A percentile compares a stretch with the other conserved stretches of the same genome.
Evolutionary conservation across 2,329 filamentous ascomycete genomes (phyloP).

Genomic region (Colletotrichum liriopes): DNA sequence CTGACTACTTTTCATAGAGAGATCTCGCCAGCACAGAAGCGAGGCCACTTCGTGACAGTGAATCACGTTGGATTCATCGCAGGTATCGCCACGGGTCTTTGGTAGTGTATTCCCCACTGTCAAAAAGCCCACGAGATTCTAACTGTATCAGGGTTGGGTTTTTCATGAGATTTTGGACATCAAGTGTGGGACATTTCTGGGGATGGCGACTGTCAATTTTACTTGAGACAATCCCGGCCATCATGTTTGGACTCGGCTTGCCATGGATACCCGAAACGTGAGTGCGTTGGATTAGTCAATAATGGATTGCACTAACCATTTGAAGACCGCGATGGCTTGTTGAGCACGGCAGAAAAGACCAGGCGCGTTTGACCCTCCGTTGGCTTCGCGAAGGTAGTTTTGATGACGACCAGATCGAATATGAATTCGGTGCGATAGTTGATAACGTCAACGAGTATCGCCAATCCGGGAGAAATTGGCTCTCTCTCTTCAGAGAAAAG

Average conservation of each 20-base stretch:
- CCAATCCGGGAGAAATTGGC: constrained; percentile 56
- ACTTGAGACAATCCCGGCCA: constrained; percentile 66
- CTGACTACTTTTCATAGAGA: constrained; percentile 58
- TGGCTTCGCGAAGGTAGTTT: constrained; percentile 65
- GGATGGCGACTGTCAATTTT: constrained; percentile 70
- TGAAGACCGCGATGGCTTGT: constrained; percentile 71
- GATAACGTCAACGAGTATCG: constrained; percentile 59
- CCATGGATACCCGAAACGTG: constrained; percentile 71
- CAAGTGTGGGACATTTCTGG: constrained; percentile 58
- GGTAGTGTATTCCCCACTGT: constrained; percentile 54
- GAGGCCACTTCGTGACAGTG: constrained; percentile 71
- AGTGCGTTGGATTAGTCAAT: constrained; percentile 43
- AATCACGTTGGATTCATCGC: constrained; percentile 73
- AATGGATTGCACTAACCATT: not conserved
- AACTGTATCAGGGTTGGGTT: constrained; percentile 66
- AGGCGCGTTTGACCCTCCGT: constrained; percentile 60
- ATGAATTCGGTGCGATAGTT: constrained; percentile 63
- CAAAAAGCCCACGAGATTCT: constrained; percentile 5
- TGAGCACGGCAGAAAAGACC: constrained; percentile 62
- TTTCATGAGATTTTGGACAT: constrained; percentile 68
- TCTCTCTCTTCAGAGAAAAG: constrained; percentile 64
- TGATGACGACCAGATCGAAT: constrained; percentile 54
- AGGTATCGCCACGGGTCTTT: constrained; percentile 69
- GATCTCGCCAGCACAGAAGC: constrained; percentile 66
- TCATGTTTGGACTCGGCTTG: constrained; percentile 65